Base-by-base conservation (phyloP, 2,329 filamentous ascomycete genomes). In the Elsinoe batatas region DNA sequence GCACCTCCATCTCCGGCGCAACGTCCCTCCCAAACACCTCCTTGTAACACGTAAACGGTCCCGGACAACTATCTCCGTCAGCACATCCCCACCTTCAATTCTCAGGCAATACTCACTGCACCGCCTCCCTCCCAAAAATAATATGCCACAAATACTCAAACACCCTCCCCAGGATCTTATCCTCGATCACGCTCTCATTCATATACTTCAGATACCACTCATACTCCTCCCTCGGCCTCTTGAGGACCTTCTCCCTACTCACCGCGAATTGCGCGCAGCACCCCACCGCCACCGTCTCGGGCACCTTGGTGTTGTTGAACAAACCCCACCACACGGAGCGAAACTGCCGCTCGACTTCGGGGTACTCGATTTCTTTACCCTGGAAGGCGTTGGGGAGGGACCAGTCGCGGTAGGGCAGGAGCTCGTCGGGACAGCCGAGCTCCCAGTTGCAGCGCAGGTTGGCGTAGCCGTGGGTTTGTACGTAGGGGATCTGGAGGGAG, bases 121-220 rank as follows among this genome's bases (percentile, higher is more conserved):
- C 40, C 40, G 46, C 46, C 46, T 50, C 46, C 30, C 15, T 50
- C n/a, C 46, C 63, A 57, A 63, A 73, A 69, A 65, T 72, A 75
- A 76, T 79, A 59, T 81, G 79, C 79, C 79, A 81, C n/a, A 74
- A 76, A 64, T 80, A 81, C 61, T 81, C 79, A 68, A 80, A 71
- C 7, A 81, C 72, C 17, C 78, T 65, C 3, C 78, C 78, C 56
- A 74, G 77, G 32, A 79, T 67, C 37, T 70, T 70, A 65, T 80
- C 77, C 0, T 64, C 63, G 43, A 80, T 59, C 0, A 69, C 61
- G 0, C 77, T 79, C 2, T 74, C 63, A 12, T 72, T 44, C 12
- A 80, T 62, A 78, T 78, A 80, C 2, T 71, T 65, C 13, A 75
- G 69, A 58, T 72, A 77, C 6, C 69, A 65, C 56, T 72, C 67